Conservation (phyloP, 192 early-diverging fungal genomes). For the Backusella westeae region DNA sequence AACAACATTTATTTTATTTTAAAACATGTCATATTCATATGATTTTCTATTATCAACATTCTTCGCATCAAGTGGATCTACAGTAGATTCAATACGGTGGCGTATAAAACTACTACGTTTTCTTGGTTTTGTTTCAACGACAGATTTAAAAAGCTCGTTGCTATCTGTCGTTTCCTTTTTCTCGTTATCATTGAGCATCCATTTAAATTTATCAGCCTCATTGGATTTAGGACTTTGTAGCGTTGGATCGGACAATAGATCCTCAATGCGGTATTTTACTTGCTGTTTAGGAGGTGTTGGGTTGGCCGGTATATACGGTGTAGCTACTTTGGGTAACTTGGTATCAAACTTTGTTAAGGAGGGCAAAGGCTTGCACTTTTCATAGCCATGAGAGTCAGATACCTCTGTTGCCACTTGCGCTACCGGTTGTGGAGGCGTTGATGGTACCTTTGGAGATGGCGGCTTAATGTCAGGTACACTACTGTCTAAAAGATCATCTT, state of each 20-base stretch:
- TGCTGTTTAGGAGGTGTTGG: conserved; percentile 25
- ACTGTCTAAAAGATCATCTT: background rate
- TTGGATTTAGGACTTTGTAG: conserved; percentile 1
- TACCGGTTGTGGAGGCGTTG: background rate
- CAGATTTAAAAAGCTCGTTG: conserved; percentile 5
- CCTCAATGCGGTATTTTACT: conserved; percentile 31
- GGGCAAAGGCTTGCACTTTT: background rate
- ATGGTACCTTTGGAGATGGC: background rate
- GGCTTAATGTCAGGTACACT: background rate
- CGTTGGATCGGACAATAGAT: conserved; percentile 24
- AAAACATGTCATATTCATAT: conserved; percentile 28
- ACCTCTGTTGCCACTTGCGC: background rate
- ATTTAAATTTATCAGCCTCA: background rate
- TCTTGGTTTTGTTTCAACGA: background rate
- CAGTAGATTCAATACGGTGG: background rate
- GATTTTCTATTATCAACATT: conserved; percentile 25
- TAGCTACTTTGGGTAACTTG: background rate
- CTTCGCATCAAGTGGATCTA: conserved; percentile 32
- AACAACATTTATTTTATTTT: background rate
- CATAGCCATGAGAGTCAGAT: background rate
- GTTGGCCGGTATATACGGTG: conserved; percentile 17
- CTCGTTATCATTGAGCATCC: background rate
- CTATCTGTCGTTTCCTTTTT: background rate
- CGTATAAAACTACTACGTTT: conserved; percentile 19
- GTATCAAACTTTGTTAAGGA: background rate